Conservation (phyloP, 257 asterid species). For the Gentiana macrophylla region DNA sequence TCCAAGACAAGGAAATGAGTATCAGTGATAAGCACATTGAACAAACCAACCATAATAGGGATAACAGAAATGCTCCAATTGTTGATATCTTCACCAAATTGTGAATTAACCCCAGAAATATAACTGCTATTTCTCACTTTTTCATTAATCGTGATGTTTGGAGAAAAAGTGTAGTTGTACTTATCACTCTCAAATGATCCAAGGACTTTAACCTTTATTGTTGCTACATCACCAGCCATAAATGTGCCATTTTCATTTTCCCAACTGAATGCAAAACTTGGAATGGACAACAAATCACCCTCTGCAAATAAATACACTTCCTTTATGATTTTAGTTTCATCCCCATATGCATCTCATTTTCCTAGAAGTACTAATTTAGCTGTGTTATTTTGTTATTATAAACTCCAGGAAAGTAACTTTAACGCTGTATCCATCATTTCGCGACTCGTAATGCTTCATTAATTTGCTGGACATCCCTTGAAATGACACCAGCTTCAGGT, state of each 20-base stretch:
- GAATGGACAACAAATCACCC: no score
- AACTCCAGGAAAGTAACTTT: constrained; percentile 77
- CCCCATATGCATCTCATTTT: no score
- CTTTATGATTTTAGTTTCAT: constrained; percentile 10
- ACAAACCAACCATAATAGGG: constrained; percentile 60
- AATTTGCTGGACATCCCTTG: constrained; percentile 70
- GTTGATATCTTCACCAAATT: no score
- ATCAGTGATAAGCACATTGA: constrained; percentile 63
- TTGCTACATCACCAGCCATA: constrained; percentile 53
- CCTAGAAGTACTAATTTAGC: no score
- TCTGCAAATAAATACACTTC: no score
- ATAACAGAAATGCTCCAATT: constrained; percentile 24
- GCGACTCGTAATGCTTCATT: constrained; percentile 67
- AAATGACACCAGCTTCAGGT: constrained; percentile 74
- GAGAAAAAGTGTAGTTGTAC: no score
- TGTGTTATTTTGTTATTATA: constrained; percentile 74
- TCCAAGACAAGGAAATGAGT: constrained; percentile 51
- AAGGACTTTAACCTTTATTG: constrained; percentile 7
- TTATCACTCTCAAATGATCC: no score
- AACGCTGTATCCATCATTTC: constrained; percentile 75
- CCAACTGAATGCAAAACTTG: constrained; percentile 22
- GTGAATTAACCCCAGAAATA: no score
- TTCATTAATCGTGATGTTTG: no score
- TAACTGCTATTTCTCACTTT: no score
- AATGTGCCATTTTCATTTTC: constrained; percentile 34